Evolutionary conservation across 2,329 filamentous ascomycete species (phyloP).

Genomic region (Madurella mycetomatis): DNA sequence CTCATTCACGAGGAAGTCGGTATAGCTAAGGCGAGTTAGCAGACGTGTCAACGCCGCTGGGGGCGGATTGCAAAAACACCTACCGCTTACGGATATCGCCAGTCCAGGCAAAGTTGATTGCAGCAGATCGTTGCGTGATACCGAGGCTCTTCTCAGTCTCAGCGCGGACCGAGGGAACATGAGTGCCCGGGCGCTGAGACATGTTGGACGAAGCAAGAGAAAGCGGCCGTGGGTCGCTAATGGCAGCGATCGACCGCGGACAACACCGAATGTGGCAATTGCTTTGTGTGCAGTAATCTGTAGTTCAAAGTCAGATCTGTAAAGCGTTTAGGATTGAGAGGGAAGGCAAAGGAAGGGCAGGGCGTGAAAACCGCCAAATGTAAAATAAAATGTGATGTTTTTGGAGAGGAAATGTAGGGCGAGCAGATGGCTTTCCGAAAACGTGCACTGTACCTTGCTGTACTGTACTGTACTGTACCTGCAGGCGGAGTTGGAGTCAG

Average conservation of each 20-base stretch:
- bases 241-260: neutral
- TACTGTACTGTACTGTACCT: too few species aligned
- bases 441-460: neutral
- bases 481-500: too few species aligned
- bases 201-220: slow-evolving; percentile 17
- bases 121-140: slow-evolving; percentile 38
- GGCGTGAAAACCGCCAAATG: neutral
- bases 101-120: slow-evolving; percentile 38
- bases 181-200: slow-evolving; percentile 24
- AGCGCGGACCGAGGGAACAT: slow-evolving; percentile 29
- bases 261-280: slow-evolving; percentile 3
- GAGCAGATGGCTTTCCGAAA: neutral
- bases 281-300: slow-evolving; percentile 1
- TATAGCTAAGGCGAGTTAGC: slow-evolving; percentile 54
- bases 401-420: slow-evolving; percentile 1
- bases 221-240: slow-evolving; percentile 5
- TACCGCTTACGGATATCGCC: slow-evolving; percentile 44
- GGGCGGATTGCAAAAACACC: slow-evolving; percentile 8
- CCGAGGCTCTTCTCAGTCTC: slow-evolving; percentile 36
- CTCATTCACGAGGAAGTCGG: slow-evolving; percentile 90
- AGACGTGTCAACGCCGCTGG: neutral
- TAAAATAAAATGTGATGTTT: neutral
- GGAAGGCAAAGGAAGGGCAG: neutral
- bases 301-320: neutral
- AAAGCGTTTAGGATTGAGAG: neutral